These are phyloP conservation scores for Geotrichum fermentans DNA, from an alignment of 1,139 yeast species.

Conservation along the genomic window DNA sequence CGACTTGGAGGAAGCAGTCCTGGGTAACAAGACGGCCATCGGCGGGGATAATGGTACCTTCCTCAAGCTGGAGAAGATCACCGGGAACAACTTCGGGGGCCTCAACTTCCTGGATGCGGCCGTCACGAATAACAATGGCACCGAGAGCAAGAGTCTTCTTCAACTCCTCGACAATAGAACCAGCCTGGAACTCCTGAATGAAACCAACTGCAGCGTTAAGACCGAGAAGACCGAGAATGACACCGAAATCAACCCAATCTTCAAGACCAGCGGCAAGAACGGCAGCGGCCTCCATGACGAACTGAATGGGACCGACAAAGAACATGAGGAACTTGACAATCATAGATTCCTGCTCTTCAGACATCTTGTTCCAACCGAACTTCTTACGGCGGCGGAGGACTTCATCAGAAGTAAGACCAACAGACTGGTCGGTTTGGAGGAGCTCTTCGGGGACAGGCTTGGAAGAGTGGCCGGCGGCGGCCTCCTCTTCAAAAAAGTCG, in stretches of 20 bases:
- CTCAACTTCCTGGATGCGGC: constrained; percentile 54
- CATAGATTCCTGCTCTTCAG: constrained; percentile 84
- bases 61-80: constrained; percentile 72
- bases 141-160: constrained; percentile 42
- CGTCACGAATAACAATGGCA: constrained; percentile 67
- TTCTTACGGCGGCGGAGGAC: constrained; percentile 85
- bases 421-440: constrained; percentile 77
- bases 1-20: constrained; percentile 85
- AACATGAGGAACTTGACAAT: constrained; percentile 82
- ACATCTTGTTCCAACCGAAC: constrained; percentile 91
- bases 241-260: constrained; percentile 99
- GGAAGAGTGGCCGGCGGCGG: constrained; percentile 40
- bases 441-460: constrained; percentile 85
- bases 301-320: constrained; percentile 97
- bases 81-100: constrained; percentile 76
- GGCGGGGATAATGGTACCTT: constrained; percentile 77
- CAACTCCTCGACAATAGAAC: constrained; percentile 45
- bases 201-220: constrained; percentile 95
- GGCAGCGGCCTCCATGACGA: constrained; percentile 98
- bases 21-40: constrained; percentile 92
- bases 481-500: constrained; percentile 52
- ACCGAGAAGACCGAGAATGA: constrained; percentile 80
- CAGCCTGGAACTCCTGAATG: constrained; percentile 81
- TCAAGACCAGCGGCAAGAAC: constrained; percentile 95
- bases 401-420: constrained; percentile 79